Conservation (phyloP, 495 filamentous ascomycete genomes). For the Chaetomium cochliodes region DNA sequence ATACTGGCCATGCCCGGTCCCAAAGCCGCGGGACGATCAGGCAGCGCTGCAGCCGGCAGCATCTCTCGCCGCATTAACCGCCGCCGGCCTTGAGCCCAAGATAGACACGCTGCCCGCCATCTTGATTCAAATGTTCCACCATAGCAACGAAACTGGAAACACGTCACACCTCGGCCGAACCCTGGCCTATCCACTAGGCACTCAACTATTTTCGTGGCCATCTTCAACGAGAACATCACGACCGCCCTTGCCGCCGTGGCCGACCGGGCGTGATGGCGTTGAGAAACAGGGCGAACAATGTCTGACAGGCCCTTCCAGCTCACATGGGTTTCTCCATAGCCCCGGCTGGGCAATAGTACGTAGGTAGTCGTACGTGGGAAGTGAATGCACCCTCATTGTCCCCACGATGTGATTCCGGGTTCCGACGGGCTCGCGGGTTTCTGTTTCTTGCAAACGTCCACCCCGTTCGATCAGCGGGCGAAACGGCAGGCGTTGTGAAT, state of each 20-base stretch:
- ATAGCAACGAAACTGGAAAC: not conserved
- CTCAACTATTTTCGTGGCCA: too few relatives aligned
- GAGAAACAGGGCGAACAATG: too few relatives aligned
- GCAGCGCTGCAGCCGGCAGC: conserved; percentile 24
- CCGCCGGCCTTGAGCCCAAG: not conserved
- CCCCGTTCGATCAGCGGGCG: conserved; percentile 11
- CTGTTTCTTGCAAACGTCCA: not conserved
- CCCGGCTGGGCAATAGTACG: not conserved
- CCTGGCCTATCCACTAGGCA: too few relatives aligned
- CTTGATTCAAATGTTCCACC: not conserved
- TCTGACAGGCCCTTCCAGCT: too few relatives aligned
- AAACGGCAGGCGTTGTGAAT: not conserved
- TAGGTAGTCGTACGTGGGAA: not conserved
- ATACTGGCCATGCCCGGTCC: conserved; percentile 17
- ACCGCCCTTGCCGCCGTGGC: not conserved
- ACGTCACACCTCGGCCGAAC: not conserved
- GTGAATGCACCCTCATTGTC: not conserved
- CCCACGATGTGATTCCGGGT: too few relatives aligned
- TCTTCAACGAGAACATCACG: too few relatives aligned
- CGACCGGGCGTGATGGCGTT: not conserved
- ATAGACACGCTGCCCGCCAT: not conserved
- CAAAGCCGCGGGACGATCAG: conserved; percentile 25
- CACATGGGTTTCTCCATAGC: too few relatives aligned
- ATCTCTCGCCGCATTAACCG: conserved; percentile 16
- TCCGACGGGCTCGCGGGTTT: not conserved